Evolutionary conservation across 257 asterid species (phyloP), one percentile per base, ranked within the genome.

Genomic region (Plantago major): DNA sequence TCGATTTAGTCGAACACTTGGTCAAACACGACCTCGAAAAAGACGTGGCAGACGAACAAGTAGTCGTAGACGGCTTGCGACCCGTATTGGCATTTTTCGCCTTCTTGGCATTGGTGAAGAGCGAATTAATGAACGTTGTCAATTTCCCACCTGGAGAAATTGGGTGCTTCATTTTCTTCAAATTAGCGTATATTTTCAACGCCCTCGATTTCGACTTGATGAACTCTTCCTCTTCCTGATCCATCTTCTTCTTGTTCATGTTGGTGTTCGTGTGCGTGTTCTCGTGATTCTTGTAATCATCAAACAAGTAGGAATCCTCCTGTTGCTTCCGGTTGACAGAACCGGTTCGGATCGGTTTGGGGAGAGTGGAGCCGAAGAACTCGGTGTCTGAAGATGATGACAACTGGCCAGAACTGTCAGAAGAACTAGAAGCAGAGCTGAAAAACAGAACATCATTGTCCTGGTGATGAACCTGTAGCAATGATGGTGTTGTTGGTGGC

Each of bases 351-450:
- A 79, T 70, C 0, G 86, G 83, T 48, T 75, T 87, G 1, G 82
- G 81, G 5, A 16, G 28, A 9, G n/a, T 19, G 26, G 84, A 60
- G 11, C 65, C 78, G 17, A 79, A 86, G 61, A 77, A 82, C 16
- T 91, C 98, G 0, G 90, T 85, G 18, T 91, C 88, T 0, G 95
- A 90, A 0, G 95, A 90, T 7, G 79, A 73, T 0, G 97, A 86
- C 3, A 88, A 79, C 3, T 81, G 84, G 30, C 95, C 90, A 16
- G 95, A 92, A 54, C 92, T 92, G 28, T 86, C 97, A 0, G 97
- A 88, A 3, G 90, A 86, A 55, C 72, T 72, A 6, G 97, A 88
- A 48, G 81, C 77, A 0, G 98, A 79, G 65, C 96, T 89, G 58
- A 89, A 88, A 64, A 84, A 83, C 68, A 81, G 11, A 33, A 85